phyloP scores from a whole-genome alignment of 2,329 filamentous ascomycete genomes.

The Sporothrix globosa region DNA sequence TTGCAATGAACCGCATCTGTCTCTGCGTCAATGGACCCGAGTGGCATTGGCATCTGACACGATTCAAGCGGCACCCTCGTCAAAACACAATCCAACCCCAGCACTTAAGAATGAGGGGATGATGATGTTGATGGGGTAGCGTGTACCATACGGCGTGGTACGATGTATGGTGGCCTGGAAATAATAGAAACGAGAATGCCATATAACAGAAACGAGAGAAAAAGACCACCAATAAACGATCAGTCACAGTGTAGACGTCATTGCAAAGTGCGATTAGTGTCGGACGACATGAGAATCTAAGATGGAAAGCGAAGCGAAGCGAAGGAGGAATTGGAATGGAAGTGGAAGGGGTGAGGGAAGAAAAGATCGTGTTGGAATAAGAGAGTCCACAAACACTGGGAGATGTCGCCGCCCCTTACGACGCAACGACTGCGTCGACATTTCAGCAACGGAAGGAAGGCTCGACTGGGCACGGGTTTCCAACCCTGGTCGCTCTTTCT shows the following conservation, averaged over 20 bases:
- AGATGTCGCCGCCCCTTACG: too few species aligned
- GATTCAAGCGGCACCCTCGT: background rate
- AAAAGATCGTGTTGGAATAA: background rate
- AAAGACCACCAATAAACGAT: conserved; percentile 8
- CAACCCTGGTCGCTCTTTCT: conserved; percentile 11
- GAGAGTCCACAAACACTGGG: background rate
- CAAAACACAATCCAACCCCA: background rate
- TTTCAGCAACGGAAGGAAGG: conserved; percentile 11
- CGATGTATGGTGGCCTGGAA: too few species aligned
- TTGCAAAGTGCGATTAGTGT: background rate
- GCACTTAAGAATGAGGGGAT: background rate
- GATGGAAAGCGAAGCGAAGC: conserved; percentile 6
- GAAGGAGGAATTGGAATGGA: background rate
- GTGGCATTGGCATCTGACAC: conserved; percentile 17
- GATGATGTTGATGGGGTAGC: background rate
- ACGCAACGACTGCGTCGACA: background rate
- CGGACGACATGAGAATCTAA: conserved; percentile 1
- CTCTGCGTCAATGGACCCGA: background rate
- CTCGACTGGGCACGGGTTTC: conserved; percentile 13
- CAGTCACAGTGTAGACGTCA: conserved; percentile 7
- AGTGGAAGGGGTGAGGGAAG: background rate
- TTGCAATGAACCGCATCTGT: conserved; percentile 6
- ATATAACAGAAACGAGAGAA: background rate
- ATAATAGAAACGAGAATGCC: background rate
- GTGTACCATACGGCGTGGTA: too few species aligned